Base-by-base conservation (phyloP, 345 rosid species). In the Linum trigynum region DNA sequence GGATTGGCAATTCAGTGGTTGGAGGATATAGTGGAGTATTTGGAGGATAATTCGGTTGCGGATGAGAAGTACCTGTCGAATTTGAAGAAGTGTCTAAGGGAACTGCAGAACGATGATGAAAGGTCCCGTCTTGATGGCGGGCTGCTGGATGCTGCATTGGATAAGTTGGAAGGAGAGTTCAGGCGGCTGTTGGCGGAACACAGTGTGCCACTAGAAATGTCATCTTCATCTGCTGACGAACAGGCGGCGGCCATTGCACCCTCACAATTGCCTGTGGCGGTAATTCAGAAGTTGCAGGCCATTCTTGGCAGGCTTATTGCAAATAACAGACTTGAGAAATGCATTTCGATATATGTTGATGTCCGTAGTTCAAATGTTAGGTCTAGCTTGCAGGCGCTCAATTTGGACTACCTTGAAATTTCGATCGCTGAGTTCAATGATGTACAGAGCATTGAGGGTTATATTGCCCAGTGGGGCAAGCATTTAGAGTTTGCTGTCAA, bases 1-100 rank as follows among this genome's bases (percentile, higher is more conserved):
- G 97, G 92, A 51, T 81, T 94, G 72, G 99, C 99, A 50, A 78
- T 94, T 58, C 97, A 94, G 81, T 94, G 99, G 99, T 69, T 94
- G 80, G 97, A 91, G 77, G 99, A 94, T 75, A 94, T 94, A 41
- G 88, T 94, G 32, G 99, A 94, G 90, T 94, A 88, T 71, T 69
- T 94, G 77, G 95, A 86, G 75, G 96, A 94, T 72, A 87, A 94
- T 67, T 68, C 42, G 2, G 85, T 94, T 66, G 99, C 96, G 0
- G 97, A 91, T 77, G 81, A 80, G 45, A 75, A 71, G 75, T 91
- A 86, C 65, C 86, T 94, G 71, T 81, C 70, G 5, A 85, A 74
- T 72, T 63, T 91, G 79, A 94, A 88, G 83, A 84, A 23, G 32
- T 23, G 78, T 64, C 86, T 91, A 15, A 74, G 87, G 67, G 95